Evolutionary conservation across 2,329 filamentous ascomycete species (phyloP), one percentile per base, ranked within the genome.

Genomic region (Dactylellina drechsleri): DNA sequence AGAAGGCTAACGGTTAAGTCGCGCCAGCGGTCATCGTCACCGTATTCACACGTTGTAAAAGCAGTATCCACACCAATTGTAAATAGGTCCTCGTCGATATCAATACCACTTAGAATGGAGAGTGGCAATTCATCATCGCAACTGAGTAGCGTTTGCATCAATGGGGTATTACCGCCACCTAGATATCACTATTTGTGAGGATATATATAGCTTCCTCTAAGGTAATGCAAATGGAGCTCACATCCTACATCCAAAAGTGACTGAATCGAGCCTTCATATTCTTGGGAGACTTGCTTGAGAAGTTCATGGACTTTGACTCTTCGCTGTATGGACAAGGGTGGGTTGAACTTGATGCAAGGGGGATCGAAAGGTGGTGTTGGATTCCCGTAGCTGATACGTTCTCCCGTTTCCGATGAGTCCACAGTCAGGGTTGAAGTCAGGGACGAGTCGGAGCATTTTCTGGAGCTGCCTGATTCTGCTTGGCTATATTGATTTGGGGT

Each of bases 241-340:
- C 78, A 79, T n/a, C 79, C 79, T 10, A 79, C 76, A 64, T 79
- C 79, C 6, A 79, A 77, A 15, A 79, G 60, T 4, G 76, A 78
- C 16, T 66, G 72, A 15, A 79, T 67, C 18, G 73, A 67, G 16
- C 64, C 64, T 7, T 62, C 31, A 41, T 78, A 76, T 15, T 76
- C 41, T 4, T 64, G 47, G 5, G 60, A 59, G 3, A 67, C 43
- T 10, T 70, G 56, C 10, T 64, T 72, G 0, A 79, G 66, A 31
- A 78, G 70, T 0, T 68, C 56, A 18, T 76, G 71, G 12, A 79
- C 64, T 10, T 71, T 73, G 1, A 61, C 67, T 12, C 78, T 77
- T 4, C 78, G 70, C 31, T 79, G 78, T 1, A 79, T 47, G 15
- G 66, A 78, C 40, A 79, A 77, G 2, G 77, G 77, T 4, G 78